Percentiles rank a stretch among this genome's conserved stretches.
Evolutionary conservation across 148 eudicot genomes (phyloP).

Genomic region (Tetragonia tetragonoides): DNA sequence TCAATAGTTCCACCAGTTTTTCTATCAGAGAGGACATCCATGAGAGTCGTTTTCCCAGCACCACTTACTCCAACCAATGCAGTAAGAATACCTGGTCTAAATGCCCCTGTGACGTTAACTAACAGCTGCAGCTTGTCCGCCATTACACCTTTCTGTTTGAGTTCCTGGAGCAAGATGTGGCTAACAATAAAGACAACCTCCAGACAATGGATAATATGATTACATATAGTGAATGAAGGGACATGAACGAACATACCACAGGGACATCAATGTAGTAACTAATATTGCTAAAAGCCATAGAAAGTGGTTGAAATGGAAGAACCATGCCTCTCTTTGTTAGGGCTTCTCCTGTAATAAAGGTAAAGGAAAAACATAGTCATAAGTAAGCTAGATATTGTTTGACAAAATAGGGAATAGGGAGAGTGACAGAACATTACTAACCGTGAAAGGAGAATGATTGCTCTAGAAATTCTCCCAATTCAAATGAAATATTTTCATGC

Average conservation of each 20-base stretch:
- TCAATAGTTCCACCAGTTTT: conserved; percentile 90
- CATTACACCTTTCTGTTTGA: conserved; percentile 63
- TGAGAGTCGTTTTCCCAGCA: conserved; percentile 97
- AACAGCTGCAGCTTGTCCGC: conserved; percentile 68
- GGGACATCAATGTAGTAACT: conserved; percentile 84
- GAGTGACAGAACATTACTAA: conserved; percentile 24
- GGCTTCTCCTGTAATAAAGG: conserved; percentile 51
- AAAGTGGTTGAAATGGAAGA: conserved; percentile 92
- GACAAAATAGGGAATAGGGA: not conserved
- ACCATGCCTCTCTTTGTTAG: conserved; percentile 72
- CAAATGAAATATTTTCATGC: conserved; percentile 33
- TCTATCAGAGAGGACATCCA: conserved; percentile 97
- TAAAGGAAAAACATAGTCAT: not conserved
- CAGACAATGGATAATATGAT: not conserved
- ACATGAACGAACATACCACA: conserved; percentile 42
- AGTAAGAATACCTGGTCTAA: conserved; percentile 92
- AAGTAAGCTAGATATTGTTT: conserved; percentile 6
- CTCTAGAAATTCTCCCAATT: conserved; percentile 62
- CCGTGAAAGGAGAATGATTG: conserved; percentile 83
- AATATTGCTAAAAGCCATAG: conserved; percentile 82
- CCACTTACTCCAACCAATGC: conserved; percentile 97
- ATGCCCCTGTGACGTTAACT: conserved; percentile 74
- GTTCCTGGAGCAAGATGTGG: conserved; percentile 50
- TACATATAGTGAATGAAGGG: conserved; percentile 12
- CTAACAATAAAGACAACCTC: conserved; percentile 10